phyloP scores from a whole-genome alignment of 148 eudicot species.

The Spergularia marina region DNA sequence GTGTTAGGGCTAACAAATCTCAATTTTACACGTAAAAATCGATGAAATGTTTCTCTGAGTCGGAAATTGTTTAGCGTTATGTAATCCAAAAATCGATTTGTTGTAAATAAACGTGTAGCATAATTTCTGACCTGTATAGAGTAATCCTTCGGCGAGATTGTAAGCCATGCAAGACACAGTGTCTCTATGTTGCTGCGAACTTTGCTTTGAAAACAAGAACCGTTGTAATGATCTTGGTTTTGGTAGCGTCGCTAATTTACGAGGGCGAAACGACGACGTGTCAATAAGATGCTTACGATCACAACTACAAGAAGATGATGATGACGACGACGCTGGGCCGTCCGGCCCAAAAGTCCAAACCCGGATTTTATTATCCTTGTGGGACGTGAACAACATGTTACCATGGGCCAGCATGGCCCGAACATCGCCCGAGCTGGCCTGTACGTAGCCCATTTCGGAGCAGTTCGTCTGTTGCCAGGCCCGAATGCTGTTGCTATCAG shows the following conservation, averaged over 20 bases:
- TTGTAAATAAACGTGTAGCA: too few species aligned
- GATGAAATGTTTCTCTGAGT: too few species aligned
- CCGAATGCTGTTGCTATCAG: conserved; percentile 42
- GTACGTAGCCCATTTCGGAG: conserved; percentile 39
- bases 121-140: conserved; percentile 44
- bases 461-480: conserved; percentile 49
- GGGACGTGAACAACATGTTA: conserved; percentile 47
- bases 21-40: too few species aligned
- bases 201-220: not conserved
- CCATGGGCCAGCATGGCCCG: conserved; percentile 45
- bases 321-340: not conserved
- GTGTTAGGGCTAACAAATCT: too few species aligned
- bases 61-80: too few species aligned
- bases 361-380: conserved; percentile 47
- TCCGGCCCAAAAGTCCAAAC: conserved; percentile 33
- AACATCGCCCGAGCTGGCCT: conserved; percentile 36
- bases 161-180: conserved; percentile 61
- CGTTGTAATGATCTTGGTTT: not conserved
- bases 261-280: not conserved
- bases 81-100: too few species aligned
- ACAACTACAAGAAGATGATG: not conserved
- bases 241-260: not conserved
- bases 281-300: not conserved
- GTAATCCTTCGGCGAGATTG: conserved; percentile 40
- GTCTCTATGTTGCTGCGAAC: conserved; percentile 36